Conservation (phyloP, 306 rosid species). For the Corylus avellana region DNA sequence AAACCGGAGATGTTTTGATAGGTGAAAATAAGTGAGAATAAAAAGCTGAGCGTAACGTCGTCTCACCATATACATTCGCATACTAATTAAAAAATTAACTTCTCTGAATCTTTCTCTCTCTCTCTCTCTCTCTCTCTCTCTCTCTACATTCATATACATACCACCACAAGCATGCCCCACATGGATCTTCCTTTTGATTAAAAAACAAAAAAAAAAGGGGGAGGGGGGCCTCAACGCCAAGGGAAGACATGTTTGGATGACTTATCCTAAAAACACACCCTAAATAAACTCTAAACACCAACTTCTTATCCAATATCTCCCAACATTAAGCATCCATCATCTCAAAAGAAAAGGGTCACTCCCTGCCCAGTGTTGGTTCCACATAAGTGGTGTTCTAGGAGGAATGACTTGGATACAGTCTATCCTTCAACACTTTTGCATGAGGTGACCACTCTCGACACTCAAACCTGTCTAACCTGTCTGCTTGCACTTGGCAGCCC, state of each 20-base stretch:
- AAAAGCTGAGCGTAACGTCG: too few relatives aligned
- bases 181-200: not conserved
- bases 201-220: too few relatives aligned
- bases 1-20: not conserved
- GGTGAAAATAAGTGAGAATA: not conserved
- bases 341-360: not conserved
- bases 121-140: not conserved
- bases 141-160: too few relatives aligned
- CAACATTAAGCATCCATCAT: not conserved
- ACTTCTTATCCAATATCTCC: not conserved
- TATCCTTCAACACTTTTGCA: not conserved
- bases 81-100: too few relatives aligned
- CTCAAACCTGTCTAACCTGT: not conserved
- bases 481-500: not conserved
- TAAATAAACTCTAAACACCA: not conserved
- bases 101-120: too few relatives aligned
- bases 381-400: not conserved
- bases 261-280: not conserved
- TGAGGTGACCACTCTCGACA: not conserved
- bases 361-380: not conserved
- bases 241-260: not conserved
- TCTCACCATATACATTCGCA: not conserved
- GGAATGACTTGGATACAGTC: not conserved
- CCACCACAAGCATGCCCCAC: not conserved
- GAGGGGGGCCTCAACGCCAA: not conserved